Base-by-base conservation (phyloP, 768 basidiomycete genomes). In the Tremella mesenterica region DNA sequence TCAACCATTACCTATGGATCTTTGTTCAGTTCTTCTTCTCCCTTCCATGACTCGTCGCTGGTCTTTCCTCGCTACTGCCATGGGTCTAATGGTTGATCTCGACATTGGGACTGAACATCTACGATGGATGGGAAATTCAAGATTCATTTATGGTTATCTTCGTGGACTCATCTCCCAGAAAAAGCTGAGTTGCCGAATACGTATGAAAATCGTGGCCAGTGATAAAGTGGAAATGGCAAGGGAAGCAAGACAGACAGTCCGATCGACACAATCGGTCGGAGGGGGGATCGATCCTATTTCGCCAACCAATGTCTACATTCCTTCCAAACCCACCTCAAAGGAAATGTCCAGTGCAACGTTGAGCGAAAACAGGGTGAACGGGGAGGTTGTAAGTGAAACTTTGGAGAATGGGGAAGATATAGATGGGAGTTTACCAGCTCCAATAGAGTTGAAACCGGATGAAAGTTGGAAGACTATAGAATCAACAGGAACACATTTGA, bases 121-220 rank as follows among this genome's bases (percentile, higher is more conserved):
- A 14, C 52, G 73, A 2, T 74, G 73, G 73, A 65, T 74, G 65
- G 73, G 73, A 13, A 70, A 73, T 52, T 57, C 66, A 23, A 55
- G 73, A 2, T 74, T 74, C 59, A 34, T 71, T 12, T 52, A 61
- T 29, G 73, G 73, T 0, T 70, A 72, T 46, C 29, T 74, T 8
- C 63, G 61, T 33, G 68, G 64, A 1, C 50, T 66, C 41, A 53
- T 29, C 33, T 56, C 30, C 3, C 70, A 64, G 39, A 60, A 63
- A 41, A 57, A 56, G 36, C 57, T 61, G 43, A 59, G 62, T 48
- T 59, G 59, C 41, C 55, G 60, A 18, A 43, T 74, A 5, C 56
- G 52, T 34, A 43, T 73, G 48, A 71, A 70, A 43, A 67, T 72
- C 18, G 58, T 66, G 10, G 58, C 64, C 23, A 43, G 12, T 28